Evolutionary conservation across 2,329 filamentous ascomycete species (phyloP).

Genomic region (Trichoderma simmonsii): DNA sequence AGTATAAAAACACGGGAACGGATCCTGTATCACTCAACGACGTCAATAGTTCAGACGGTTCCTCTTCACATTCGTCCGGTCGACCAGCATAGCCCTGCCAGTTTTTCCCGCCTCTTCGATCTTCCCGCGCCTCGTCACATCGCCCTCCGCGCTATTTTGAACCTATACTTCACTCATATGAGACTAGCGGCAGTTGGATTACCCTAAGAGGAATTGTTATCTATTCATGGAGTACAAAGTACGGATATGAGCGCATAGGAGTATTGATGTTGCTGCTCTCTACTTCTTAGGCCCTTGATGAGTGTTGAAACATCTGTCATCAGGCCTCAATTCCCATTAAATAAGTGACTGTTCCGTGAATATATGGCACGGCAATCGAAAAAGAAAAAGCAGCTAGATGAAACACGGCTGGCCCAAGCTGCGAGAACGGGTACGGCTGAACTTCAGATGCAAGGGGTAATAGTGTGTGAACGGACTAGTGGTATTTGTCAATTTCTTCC

Average conservation of each 20-base stretch:
- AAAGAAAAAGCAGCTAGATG: background rate
- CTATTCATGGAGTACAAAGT: background rate
- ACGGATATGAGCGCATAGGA: background rate
- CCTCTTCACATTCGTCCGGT: too few relatives aligned
- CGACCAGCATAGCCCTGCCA: background rate
- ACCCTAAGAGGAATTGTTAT: background rate
- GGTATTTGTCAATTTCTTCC: background rate
- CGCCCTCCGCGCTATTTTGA: background rate
- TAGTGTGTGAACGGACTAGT: background rate
- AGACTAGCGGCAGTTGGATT: background rate
- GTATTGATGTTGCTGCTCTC: background rate
- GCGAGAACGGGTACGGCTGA: background rate
- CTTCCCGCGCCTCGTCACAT: background rate
- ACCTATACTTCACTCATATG: background rate
- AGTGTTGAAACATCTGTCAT: background rate
- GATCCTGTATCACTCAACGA: background rate
- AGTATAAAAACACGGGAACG: background rate
- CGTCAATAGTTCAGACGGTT: background rate
- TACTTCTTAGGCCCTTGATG: background rate
- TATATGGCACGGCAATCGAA: background rate
- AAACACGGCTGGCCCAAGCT: background rate
- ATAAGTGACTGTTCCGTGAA: background rate
- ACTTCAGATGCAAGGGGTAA: background rate
- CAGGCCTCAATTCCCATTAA: background rate
- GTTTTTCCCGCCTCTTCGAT: background rate